phyloP scores from a whole-genome alignment of 345 rosid genomes.

The Hibiscus trionum region DNA sequence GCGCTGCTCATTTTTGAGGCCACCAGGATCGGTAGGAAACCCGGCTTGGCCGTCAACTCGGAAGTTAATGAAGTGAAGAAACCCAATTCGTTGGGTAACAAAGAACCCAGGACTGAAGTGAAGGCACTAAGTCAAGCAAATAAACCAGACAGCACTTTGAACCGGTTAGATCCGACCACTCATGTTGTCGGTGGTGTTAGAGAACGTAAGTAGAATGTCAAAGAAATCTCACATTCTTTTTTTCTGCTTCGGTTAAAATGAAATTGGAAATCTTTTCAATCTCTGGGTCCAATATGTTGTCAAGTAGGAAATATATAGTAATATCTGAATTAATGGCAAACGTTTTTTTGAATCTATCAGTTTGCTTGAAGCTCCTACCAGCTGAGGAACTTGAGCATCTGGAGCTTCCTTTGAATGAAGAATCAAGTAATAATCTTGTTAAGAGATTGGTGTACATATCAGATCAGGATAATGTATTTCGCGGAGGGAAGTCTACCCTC shows the following conservation, averaged over 20 bases:
- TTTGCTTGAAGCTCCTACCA: conserved; percentile 76
- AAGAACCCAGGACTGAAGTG: no score
- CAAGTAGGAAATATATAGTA: not conserved
- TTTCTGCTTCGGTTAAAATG: not conserved
- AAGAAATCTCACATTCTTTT: not conserved
- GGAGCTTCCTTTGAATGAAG: conserved; percentile 42
- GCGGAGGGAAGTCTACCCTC: conserved; percentile 2
- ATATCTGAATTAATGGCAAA: no score
- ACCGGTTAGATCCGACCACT: conserved; percentile 52
- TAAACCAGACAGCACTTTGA: conserved; percentile 25
- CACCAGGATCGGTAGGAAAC: conserved; percentile 41
- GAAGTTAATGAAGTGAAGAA: no score
- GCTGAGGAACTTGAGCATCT: conserved; percentile 64
- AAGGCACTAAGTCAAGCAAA: no score
- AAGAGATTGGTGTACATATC: conserved; percentile 53
- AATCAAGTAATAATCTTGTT: conserved; percentile 34
- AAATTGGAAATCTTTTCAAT: not conserved
- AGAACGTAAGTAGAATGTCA: conserved; percentile 32
- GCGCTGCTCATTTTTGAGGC: conserved; percentile 60
- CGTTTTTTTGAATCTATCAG: conserved; percentile 31
- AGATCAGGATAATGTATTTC: conserved; percentile 12
- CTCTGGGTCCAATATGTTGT: not conserved
- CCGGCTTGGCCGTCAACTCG: conserved; percentile 14
- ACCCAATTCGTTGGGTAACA: no score
- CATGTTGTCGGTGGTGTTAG: conserved; percentile 35